A percentile compares a stretch with the other conserved stretches of the same genome.
These are phyloP conservation scores for Tylopilus cervinicoccineus DNA, from an alignment of 768 basidiomycete species.

Conservation along the genomic window DNA sequence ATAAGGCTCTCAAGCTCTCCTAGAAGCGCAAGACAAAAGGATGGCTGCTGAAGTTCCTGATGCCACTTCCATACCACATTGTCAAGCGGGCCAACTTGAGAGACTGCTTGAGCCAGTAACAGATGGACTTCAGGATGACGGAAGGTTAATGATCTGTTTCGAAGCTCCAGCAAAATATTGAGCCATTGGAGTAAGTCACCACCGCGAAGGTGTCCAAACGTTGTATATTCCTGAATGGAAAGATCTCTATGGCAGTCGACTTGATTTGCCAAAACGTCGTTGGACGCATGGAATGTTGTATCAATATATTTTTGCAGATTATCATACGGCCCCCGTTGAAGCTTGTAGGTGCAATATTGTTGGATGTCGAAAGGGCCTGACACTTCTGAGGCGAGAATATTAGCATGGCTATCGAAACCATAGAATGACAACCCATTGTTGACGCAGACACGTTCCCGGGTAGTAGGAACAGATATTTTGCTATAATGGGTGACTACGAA, in stretches of 20 bases:
- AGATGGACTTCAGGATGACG: slow-evolving; percentile 36
- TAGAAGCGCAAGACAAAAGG: slow-evolving; percentile 26
- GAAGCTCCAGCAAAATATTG: slow-evolving; percentile 44
- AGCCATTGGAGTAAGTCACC: slow-evolving; percentile 46
- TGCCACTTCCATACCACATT: slow-evolving; percentile 9
- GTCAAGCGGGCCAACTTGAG: slow-evolving; percentile 35
- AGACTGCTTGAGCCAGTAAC: slow-evolving; percentile 40
- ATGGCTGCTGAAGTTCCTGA: slow-evolving; percentile 6
- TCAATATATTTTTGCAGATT: slow-evolving; percentile 31
- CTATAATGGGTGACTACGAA: slow-evolving; percentile 17
- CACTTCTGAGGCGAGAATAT: slow-evolving; percentile 2
- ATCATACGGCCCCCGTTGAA: slow-evolving; percentile 32
- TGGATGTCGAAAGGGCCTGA: background rate
- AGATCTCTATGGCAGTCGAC: slow-evolving; percentile 36
- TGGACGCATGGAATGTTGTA: background rate
- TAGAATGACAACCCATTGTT: slow-evolving; percentile 33
- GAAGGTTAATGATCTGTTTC: slow-evolving; percentile 35
- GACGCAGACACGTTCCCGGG: slow-evolving; percentile 1
- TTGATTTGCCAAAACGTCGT: slow-evolving; percentile 36
- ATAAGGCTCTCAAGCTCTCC: slow-evolving; percentile 29
- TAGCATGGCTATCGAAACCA: slow-evolving; percentile 25
- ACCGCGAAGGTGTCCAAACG: slow-evolving; percentile 36
- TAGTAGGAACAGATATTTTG: slow-evolving; percentile 11
- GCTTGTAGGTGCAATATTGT: slow-evolving; percentile 23
- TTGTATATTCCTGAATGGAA: slow-evolving; percentile 29